These are phyloP conservation scores for Tetrahymena malaccensis DNA, from an alignment of 73 alveolate species.

Conservation along the genomic window DNA sequence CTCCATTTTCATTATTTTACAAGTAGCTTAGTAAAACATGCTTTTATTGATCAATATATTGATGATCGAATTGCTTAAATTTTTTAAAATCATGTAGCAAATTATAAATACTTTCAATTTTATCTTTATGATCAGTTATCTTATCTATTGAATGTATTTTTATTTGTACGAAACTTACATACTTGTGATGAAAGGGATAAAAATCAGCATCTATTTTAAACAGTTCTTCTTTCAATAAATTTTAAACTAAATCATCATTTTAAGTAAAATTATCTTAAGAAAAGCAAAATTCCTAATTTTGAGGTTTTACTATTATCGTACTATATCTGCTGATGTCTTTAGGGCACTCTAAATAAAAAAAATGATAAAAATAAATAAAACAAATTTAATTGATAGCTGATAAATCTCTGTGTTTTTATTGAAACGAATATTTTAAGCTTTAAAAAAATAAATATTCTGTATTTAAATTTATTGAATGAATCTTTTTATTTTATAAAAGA, in stretches of 20 bases:
- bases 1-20: too few species aligned
- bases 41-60: neutral
- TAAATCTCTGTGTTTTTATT: too few species aligned
- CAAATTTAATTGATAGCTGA: too few species aligned
- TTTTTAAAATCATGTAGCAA: neutral
- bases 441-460: too few species aligned
- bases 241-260: neutral
- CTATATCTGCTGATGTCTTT: neutral
- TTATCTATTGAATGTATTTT: neutral
- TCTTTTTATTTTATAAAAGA: too few species aligned
- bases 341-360: neutral
- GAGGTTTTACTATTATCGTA: neutral
- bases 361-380: too few species aligned
- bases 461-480: too few species aligned
- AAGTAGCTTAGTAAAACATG: neutral
- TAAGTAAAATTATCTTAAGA: neutral
- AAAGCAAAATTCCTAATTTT: neutral
- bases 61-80: neutral
- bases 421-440: too few species aligned
- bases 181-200: neutral
- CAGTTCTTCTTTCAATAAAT: neutral
- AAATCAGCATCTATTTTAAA: neutral
- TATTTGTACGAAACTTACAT: neutral
- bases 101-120: neutral
- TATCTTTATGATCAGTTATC: neutral